Percentiles rank a stretch among this genome's conserved stretches.
Evolutionary conservation across 306 rosid genomes (phyloP).

Genomic region (Lathyrus tuberosus): DNA sequence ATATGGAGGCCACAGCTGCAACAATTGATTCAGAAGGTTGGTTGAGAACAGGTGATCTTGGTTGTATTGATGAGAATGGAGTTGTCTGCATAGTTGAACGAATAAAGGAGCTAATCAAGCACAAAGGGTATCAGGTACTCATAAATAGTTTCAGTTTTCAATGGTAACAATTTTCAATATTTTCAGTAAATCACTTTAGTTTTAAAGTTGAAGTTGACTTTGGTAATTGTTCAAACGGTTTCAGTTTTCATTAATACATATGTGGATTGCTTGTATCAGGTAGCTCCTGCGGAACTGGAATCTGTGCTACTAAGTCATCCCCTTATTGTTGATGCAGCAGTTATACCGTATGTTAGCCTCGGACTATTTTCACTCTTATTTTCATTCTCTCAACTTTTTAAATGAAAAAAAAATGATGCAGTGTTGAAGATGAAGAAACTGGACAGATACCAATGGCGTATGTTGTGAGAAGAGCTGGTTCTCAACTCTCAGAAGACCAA

Average conservation of each 20-base stretch:
- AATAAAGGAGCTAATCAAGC: conserved; percentile 90
- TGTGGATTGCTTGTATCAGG: conserved; percentile 49
- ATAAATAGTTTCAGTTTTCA: conserved; percentile 28
- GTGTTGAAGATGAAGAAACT: conserved; percentile 79
- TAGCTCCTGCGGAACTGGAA: conserved; percentile 95
- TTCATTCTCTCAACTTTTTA: conserved; percentile 30
- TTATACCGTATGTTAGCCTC: conserved; percentile 67
- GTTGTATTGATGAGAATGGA: conserved; percentile 73
- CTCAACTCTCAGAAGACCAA: conserved; percentile 64
- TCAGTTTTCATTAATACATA: conserved; percentile 1
- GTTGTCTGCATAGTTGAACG: conserved; percentile 67
- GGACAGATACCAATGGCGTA: conserved; percentile 94
- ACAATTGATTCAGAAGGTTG: conserved; percentile 69
- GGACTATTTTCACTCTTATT: conserved; percentile 9
- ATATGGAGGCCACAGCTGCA: conserved; percentile 65
- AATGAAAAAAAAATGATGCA: conserved; percentile 35
- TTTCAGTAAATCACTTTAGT: not conserved
- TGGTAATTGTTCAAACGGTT: not conserved
- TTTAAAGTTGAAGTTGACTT: conserved; percentile 26
- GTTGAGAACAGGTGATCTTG: conserved; percentile 88
- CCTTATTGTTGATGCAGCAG: conserved; percentile 79
- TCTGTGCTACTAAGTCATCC: conserved; percentile 80
- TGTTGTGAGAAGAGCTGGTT: conserved; percentile 63
- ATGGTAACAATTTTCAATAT: not conserved
- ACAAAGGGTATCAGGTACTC: conserved; percentile 84